A percentile compares a stretch with the other conserved stretches of the same genome.
Evolutionary conservation across 2,329 filamentous ascomycete genomes (phyloP).

Genomic region (Trichoderma afroharzianum): DNA sequence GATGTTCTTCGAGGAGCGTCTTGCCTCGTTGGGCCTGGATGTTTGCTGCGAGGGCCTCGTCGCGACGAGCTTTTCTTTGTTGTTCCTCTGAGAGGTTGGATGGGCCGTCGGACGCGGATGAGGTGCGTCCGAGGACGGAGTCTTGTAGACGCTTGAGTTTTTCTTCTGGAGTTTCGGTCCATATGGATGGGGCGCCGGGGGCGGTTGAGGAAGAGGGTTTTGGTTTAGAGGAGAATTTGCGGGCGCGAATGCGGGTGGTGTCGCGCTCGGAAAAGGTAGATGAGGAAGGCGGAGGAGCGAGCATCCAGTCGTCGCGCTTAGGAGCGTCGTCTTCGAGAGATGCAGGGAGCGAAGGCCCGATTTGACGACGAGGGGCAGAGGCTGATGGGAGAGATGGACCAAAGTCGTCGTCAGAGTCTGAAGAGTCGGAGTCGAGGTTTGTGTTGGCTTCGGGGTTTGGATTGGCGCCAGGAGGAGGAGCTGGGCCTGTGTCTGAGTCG

Average conservation of each 20-base stretch:
- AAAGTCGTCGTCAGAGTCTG: constrained; percentile 46
- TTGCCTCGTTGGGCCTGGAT: constrained; percentile 53
- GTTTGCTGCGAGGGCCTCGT: constrained; percentile 44
- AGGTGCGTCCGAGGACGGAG: constrained; percentile 71
- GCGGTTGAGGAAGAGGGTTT: constrained; percentile 22
- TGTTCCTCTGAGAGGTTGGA: constrained; percentile 42
- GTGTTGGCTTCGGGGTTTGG: constrained; percentile 31
- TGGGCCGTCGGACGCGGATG: constrained; percentile 26
- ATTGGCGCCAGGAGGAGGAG: constrained; percentile 32
- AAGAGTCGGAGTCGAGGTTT: constrained; percentile 28
- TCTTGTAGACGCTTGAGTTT: constrained; percentile 77
- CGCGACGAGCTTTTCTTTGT: constrained; percentile 54
- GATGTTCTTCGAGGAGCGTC: constrained; percentile 58
- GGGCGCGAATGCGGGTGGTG: constrained; percentile 75
- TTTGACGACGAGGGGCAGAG: constrained; percentile 40
- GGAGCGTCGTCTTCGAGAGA: constrained; percentile 43
- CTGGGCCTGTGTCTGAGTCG: constrained; percentile 35
- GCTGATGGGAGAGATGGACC: constrained; percentile 56
- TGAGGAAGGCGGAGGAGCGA: constrained; percentile 60
- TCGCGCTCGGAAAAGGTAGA: constrained; percentile 62
- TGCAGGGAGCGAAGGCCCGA: constrained; percentile 34
- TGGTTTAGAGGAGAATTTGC: constrained; percentile 72
- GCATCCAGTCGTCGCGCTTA: constrained; percentile 82
- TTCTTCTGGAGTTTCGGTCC: constrained; percentile 89
- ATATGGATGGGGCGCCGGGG: constrained; percentile 62